Base-by-base conservation (phyloP, 306 rosid species). In the Prinsepia uniflora region DNA sequence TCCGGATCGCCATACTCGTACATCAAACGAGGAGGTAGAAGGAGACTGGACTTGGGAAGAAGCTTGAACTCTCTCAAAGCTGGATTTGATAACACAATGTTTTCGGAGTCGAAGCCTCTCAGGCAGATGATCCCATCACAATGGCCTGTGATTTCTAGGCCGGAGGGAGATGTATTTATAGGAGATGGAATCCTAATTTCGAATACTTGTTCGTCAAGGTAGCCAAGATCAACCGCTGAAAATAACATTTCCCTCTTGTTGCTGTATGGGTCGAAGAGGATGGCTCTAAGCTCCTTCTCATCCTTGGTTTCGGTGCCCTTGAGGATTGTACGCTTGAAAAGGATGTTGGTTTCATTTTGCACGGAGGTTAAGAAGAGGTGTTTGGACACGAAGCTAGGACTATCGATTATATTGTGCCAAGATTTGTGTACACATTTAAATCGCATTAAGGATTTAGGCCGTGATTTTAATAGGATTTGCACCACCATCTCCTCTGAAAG, bases 71-170 rank as follows among this genome's bases (percentile, higher is more conserved):
- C 68, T 8, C 42, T 44, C 6, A 8, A 7, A 6, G 49, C 24
- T 15, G 67, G 67, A 63, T 63, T 63, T 22, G 14, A 40, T 41
- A 41, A 15, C 9, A 41, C 49, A 39, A 6, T 20, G 10, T 5
- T 39, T 7, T 6, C 43, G 4, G 12, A 13, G 53, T 48, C 36
- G 36, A 10, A 63, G n/a, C 43, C 11, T 3, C 5, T 10, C 4
- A 64, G 68, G 14, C 68, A 64, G 3, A 42, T 64, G 12, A 43
- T 42, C 17, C 68, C 52, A 43, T 64, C 34, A 18, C 68, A 63
- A 63, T 63, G 68, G 4, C 7, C 5, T 3, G 15, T 2, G 10
- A 18, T 13, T 48, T 13, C 15, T 10, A 48, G 36, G 36, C 36
- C 2, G 36, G 2, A 30, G 36, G 36, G 36, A 30, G 36, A 30